Evolutionary conservation across 2,329 filamentous ascomycete species (phyloP), one percentile per base, ranked within the genome.

Genomic region (Arthrobotrys entomopaga): DNA sequence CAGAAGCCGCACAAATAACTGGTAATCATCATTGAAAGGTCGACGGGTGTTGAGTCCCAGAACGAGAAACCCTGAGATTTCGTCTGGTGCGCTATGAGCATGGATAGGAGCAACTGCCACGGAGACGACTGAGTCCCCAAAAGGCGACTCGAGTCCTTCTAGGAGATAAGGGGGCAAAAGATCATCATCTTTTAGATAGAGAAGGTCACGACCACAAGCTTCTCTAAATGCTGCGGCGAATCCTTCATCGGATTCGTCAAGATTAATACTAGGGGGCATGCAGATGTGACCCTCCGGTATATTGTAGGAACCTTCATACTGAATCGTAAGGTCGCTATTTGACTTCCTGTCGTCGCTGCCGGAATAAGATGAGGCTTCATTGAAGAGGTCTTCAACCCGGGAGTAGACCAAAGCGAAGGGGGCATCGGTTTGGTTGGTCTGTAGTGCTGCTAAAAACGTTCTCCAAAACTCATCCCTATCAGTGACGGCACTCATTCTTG

Each of bases 11-110:
- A 94, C 84, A 78, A 94, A 94, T 0, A 94, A 83, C 29, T 76
- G 87, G 79, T 94, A 95, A 77, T 94, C 91, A 43, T 90, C 88
- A 77, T 95, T 90, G 78, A 91, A 94, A 0, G 90, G 91, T 57
- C 91, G 85, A 40, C 91, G 84, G 1, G 92, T 91, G 79, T 96
- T 96, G 6, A 91, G 84, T 3, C 91, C 92, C 80, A 95, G 84
- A 1, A 95, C 86, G 10, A 95, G 84, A 78, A 94, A 95, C 0
- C 91, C 92, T 0, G 93, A 61, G 19, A 66, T 66, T 20, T 65
- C 56, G 16, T 66, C 69, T 20, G 54, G 56, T n/a, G 50, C 57
- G 22, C 61, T 63, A 40, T 73, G 61, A 3, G 61, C 54, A 19
- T 73, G 60, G 19, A 73, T 63, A 5, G 69, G 69, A 24, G 61